Evolutionary conservation across 371 early-diverging fungal species (phyloP).

Genomic region (Quaeritorhiza haematococci): DNA sequence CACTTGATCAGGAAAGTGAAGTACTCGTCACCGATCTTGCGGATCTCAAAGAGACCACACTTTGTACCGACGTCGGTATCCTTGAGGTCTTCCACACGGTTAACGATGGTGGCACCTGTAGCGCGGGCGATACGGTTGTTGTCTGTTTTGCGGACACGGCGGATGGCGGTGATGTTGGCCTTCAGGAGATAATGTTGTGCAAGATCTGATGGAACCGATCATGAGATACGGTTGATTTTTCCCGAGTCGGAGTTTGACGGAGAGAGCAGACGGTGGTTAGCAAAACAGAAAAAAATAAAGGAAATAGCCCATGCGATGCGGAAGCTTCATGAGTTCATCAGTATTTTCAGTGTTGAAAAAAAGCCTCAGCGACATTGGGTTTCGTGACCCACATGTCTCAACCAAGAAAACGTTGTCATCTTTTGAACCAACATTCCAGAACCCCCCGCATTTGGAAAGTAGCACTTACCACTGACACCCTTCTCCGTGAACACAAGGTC

Average conservation of each 20-base stretch:
- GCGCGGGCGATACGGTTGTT: constrained; percentile 98
- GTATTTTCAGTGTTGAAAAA: no score
- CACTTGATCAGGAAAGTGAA: constrained; percentile 95
- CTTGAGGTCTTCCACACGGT: constrained; percentile 94
- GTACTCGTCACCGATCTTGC: constrained; percentile 98
- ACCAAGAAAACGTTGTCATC: no score
- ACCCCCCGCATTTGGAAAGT: no score
- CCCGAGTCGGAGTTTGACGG: not conserved
- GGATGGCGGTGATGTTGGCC: constrained; percentile 96
- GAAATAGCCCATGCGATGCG: not conserved
- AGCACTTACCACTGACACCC: constrained; percentile 91
- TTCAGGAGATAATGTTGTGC: constrained; percentile 98
- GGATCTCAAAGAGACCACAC: constrained; percentile 94
- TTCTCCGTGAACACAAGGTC: constrained; percentile 99
- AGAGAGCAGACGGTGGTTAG: no score
- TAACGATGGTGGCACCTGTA: constrained; percentile 96
- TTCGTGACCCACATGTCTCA: no score
- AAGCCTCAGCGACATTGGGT: no score
- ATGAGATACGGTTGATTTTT: no score
- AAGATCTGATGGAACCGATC: constrained; percentile 78
- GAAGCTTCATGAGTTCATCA: no score
- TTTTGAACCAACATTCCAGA: no score
- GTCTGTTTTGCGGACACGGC: constrained; percentile 98
- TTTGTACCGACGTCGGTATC: constrained; percentile 91
- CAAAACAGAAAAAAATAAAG: constrained; percentile 12